Conservation (phyloP, 1,284 basidiomycete species). For the Phellinidium pouzarii region DNA sequence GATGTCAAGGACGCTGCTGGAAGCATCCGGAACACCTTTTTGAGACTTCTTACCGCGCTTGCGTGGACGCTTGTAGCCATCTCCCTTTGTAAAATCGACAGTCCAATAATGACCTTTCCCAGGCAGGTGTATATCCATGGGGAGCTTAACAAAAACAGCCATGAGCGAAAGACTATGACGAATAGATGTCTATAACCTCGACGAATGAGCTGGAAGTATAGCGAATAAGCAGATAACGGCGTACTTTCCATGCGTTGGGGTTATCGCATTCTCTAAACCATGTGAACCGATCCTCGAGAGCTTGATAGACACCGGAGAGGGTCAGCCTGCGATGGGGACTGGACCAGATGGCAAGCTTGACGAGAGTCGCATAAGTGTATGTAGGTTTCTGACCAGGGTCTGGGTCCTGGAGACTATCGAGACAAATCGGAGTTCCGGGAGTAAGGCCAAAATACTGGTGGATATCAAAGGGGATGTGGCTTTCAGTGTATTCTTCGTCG, state of each 20-base stretch:
- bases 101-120: constrained; percentile 73
- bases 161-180: constrained; percentile 85
- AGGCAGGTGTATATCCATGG: constrained; percentile 57
- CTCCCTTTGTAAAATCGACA: constrained; percentile 49
- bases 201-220: constrained; percentile 8
- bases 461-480: constrained; percentile 11
- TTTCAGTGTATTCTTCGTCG: constrained; percentile 7
- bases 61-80: constrained; percentile 58
- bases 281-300: constrained; percentile 51
- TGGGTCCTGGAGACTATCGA: constrained; percentile 47
- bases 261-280: constrained; percentile 44
- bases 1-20: not conserved
- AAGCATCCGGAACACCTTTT: not conserved
- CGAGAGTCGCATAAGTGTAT: constrained; percentile 49
- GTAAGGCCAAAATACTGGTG: constrained; percentile 14
- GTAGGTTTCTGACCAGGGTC: constrained; percentile 44
- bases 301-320: constrained; percentile 56
- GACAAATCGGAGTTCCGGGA: constrained; percentile 33
- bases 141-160: constrained; percentile 67
- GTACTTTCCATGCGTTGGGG: constrained; percentile 60
- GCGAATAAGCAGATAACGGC: constrained; percentile 20
- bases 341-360: constrained; percentile 68
- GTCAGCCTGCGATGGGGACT: constrained; percentile 52
- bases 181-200: constrained; percentile 63
- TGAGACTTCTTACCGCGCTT: constrained; percentile 36